Percentiles rank a stretch among this genome's conserved stretches.
Conservation (phyloP, 2,329 filamentous ascomycete genomes). For the Beauveria varroae region DNA sequence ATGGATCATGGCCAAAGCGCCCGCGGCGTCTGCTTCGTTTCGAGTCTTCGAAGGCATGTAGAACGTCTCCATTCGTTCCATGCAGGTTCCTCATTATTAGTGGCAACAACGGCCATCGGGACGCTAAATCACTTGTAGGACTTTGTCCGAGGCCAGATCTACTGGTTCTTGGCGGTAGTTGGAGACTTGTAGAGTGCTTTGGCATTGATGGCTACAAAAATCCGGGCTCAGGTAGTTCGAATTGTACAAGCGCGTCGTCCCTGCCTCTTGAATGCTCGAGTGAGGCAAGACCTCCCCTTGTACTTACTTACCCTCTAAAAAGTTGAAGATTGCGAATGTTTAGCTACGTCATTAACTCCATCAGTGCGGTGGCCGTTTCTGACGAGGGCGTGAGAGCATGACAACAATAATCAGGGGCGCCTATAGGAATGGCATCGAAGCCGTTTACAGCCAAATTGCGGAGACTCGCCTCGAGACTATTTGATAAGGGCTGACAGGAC, state of each 20-base stretch:
- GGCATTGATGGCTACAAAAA: too few species aligned
- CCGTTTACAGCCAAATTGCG: neutral
- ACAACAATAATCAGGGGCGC: neutral
- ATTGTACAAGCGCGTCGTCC: too few species aligned
- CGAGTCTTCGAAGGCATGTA: slow-evolving; percentile 3
- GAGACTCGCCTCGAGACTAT: neutral
- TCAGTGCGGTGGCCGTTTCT: neutral
- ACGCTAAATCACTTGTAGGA: neutral
- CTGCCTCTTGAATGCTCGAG: too few species aligned
- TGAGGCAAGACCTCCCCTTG: too few species aligned
- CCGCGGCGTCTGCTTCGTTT: neutral
- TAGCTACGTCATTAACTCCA: neutral
- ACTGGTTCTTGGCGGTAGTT: too few species aligned
- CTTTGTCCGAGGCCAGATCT: neutral
- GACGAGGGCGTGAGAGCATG: neutral
- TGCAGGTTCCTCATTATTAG: neutral
- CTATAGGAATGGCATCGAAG: neutral
- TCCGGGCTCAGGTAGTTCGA: too few species aligned
- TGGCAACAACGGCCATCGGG: neutral
- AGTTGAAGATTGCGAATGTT: neutral
- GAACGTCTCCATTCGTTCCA: slow-evolving; percentile 14
- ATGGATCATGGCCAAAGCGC: neutral
- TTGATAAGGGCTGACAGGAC: neutral
- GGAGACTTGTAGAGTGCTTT: too few species aligned
- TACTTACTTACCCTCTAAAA: neutral